Base-by-base conservation (phyloP, 2,329 filamentous ascomycete species). In the Stagonosporopsis vannaccii region DNA sequence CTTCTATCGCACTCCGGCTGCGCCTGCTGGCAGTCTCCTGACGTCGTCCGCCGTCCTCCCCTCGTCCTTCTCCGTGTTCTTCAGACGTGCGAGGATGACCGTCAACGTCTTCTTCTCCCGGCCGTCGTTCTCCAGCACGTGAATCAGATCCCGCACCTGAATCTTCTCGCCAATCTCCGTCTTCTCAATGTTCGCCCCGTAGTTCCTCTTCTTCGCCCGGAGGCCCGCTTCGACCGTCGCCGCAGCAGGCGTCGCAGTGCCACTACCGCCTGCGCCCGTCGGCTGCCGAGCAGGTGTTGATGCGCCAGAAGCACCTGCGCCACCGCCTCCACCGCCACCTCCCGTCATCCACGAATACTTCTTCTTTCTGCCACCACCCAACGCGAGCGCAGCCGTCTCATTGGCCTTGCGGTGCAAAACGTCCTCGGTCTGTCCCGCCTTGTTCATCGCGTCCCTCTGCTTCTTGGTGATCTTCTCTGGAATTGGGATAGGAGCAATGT, bases 351-450 rank as follows among this genome's bases (percentile, higher is more conserved):
- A 92, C 28, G 85, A 85, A 71, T 92, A 92, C 62, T 87, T 87
- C 73, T 90, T 89, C 66, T 80, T 80, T 77, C 85, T 72, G 85
- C 52, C 52, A 13, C 52, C 52, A 82, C 89, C 89, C 39, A 92
- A 83, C 1, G 91, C 91, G 80, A 92, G 85, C 60, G 86, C 87
- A 49, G 90, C 91, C 0, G 93, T 97, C 51, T 91, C 91, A 72
- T 97, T 97, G 23, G 94, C 92, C 60, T 89, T 90, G 20, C 88
- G 87, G 62, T 94, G 92, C 62, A 89, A 90, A 56, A 88, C 88
- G 17, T 89, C 89, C 69, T 96, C 91, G 0, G 87, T 90, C 20
- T 88, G 85, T 66, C 90, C 91, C 3, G 82, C 81, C 57, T 91
- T 88, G n/a, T 87, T 85, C 63, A 89, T 84, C 61, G 88, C 90